Evolutionary conservation across 495 filamentous ascomycete species (phyloP).

Genomic region (Aspergillus asperescens): DNA sequence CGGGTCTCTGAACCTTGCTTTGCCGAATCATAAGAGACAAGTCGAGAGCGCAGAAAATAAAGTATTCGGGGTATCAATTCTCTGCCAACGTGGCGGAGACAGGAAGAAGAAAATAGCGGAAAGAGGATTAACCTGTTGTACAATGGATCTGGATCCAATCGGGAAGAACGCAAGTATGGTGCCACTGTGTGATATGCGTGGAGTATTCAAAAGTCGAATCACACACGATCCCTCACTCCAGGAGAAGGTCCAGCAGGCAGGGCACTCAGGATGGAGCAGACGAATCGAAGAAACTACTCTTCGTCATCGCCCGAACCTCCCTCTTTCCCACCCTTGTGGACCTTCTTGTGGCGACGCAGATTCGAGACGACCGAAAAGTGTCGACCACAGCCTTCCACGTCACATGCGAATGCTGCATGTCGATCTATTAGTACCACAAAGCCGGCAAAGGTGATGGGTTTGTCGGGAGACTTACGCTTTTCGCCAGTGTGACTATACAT

Average conservation of each 20-base stretch:
- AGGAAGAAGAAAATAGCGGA: conserved; percentile 22
- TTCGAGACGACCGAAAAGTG: conserved; percentile 99
- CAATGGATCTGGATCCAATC: conserved; percentile 27
- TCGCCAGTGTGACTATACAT: conserved; percentile 99
- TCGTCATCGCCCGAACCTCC: conserved; percentile 41
- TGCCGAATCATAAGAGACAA: conserved; percentile 24
- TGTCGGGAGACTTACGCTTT: conserved; percentile 70
- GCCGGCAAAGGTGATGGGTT: background rate
- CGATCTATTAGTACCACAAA: conserved; percentile 31
- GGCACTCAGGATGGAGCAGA: conserved; percentile 10
- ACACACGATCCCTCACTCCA: background rate
- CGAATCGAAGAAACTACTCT: conserved; percentile 28
- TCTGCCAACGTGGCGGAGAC: conserved; percentile 22
- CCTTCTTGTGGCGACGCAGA: conserved; percentile 88
- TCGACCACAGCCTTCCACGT: conserved; percentile 90
- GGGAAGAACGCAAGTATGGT: conserved; percentile 10
- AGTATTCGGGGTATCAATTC: conserved; percentile 30
- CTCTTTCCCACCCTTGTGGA: conserved; percentile 79
- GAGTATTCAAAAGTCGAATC: conserved; percentile 7
- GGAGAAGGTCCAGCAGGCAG: conserved; percentile 9
- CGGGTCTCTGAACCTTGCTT: conserved; percentile 26
- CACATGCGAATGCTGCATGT: conserved; percentile 76
- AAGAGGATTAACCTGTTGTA: conserved; percentile 38
- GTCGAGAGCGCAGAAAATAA: conserved; percentile 6
- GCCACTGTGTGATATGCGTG: conserved; percentile 10